Base-by-base conservation (phyloP, 2,329 filamentous ascomycete genomes). In the Microsporum audouinii region DNA sequence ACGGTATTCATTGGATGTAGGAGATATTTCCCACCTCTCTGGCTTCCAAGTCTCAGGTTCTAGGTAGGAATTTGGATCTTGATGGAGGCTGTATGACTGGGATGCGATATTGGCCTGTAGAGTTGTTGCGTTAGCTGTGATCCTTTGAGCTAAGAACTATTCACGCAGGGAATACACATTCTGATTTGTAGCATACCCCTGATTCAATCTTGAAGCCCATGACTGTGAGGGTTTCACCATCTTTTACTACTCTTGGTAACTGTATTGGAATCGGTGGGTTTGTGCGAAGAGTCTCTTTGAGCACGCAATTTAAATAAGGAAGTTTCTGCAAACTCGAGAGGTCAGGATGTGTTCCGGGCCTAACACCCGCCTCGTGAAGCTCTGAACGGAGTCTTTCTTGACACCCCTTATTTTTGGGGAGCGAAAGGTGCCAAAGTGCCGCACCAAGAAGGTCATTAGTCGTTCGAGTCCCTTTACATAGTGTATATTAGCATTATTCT, bases 1-100 rank as follows among this genome's bases (percentile, higher is more conserved):
- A 61, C 73, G 80, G 43, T 77, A 71, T 1, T 75, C 78, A 10
- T 81, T 74, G 1, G 80, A 63, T 12, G 79, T 64, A 79, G 79
- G 64, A 76, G 76, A 66, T 77, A 83, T 0, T 78, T 80, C n/a
- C 80, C 80, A 84, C 56, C 81, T 76, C 33, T 79, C 76, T 2
- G 81, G 81, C 38, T 79, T 77, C 71, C 82, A 83, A 29, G 71
- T 71, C 49, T 80, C 76, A 0, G 78, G 75, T 57, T 78, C 76
- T 1, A 80, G 80, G 66, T 80, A 83, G 41, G 78, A 73, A 1
- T 70, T 69, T 6, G 78, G 76, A 60, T 82, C 80, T 33, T 80
- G 78, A 36, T 80, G 76, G 64, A 83, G 81, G 33, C 79, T 61
- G 55, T 63, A 63, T 3, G 58, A 59, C 51, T 61, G 62, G 27